Evolutionary conservation across 768 basidiomycete species (phyloP), one percentile per base, ranked within the genome.

Genomic region (Auriscalpium orientale): DNA sequence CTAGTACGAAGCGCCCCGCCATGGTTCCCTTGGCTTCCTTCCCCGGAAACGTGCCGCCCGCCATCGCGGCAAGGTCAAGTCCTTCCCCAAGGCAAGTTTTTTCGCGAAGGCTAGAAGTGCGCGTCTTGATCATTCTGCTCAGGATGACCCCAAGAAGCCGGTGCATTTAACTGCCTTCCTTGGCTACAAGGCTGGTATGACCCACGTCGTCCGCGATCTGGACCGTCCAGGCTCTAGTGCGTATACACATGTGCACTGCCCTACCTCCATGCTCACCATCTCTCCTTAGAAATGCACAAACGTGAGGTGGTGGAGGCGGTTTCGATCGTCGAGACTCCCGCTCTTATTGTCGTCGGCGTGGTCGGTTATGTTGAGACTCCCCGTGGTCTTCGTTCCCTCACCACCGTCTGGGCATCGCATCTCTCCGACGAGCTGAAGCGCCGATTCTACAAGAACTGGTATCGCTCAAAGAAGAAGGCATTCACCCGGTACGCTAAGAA

Each of bases 161-260:
- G 93, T 95, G 58, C 97, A 99, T 78, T 82, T 99, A 76, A 99
- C 97, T 67, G 97, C 97, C 64, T 79, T 89, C 71, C 84, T 99
- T 86, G 97, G 95, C 65, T 99, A 98, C 88, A 99, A 99, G 84
- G 97, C 97, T 62, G 97, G 97, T 67, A 98, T 98, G 95, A 98
- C 94, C 75, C 97, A 99, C 72, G 83, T 99, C 66, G 95, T 99
- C 60, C 91, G 97, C 69, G 97, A 99, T 70, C 91, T 98, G 67
- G 97, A 98, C 78, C 92, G 97, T 70, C 95, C 95, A 51, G 97
- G 95, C 64, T 98, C 97, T 69, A 99, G 95, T 98, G 70, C 69
- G 95, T 86, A 15, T 55, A 28, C 10, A 9, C 11, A 34, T 4
- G 46, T 49, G 15, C 51, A 21, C 21, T 20, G 16, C 7, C 45